phyloP scores from a whole-genome alignment of 2,329 filamentous ascomycete species.

The Ophiognomonia clavigignenti-juglandacearum region DNA sequence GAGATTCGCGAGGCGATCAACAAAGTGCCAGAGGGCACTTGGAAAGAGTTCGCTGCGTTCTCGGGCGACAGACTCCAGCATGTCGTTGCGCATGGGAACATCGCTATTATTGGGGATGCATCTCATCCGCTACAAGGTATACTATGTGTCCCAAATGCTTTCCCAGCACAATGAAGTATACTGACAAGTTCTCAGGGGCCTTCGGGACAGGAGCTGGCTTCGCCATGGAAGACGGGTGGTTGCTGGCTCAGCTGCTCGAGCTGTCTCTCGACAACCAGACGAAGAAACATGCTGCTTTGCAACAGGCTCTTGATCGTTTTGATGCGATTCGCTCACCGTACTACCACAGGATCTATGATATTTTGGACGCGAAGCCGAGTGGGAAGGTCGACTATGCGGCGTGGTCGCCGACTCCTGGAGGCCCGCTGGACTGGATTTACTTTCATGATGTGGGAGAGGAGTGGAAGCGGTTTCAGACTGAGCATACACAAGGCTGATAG shows the following conservation, averaged over 20 bases:
- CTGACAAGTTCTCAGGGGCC: background rate
- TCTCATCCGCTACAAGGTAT: constrained; percentile 8
- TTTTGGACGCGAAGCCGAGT: constrained; percentile 4
- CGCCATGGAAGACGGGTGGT: constrained; percentile 10
- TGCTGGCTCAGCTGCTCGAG: constrained; percentile 5
- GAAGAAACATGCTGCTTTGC: background rate
- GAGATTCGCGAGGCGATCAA: constrained; percentile 7
- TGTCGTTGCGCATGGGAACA: constrained; percentile 5
- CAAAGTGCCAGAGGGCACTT: background rate
- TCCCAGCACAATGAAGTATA: no score
- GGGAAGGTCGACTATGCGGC: constrained; percentile 5
- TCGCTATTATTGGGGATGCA: constrained; percentile 5
- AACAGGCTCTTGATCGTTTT: background rate
- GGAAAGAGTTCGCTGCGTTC: constrained; percentile 10
- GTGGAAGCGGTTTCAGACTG: background rate
- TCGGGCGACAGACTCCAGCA: constrained; percentile 3
- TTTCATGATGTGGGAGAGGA: constrained; percentile 5
- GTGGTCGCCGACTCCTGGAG: constrained; percentile 6
- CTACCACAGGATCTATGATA: constrained; percentile 7
- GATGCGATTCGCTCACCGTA: background rate
- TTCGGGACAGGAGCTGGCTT: constrained; percentile 10
- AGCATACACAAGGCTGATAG: background rate
- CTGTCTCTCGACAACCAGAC: background rate
- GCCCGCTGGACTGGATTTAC: constrained; percentile 5
- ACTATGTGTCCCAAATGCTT: no score